A percentile compares a stretch with the other conserved stretches of the same genome.
These are phyloP conservation scores for Trichoderma arundinaceum DNA, from an alignment of 2,329 filamentous ascomycete species.

Conservation along the genomic window DNA sequence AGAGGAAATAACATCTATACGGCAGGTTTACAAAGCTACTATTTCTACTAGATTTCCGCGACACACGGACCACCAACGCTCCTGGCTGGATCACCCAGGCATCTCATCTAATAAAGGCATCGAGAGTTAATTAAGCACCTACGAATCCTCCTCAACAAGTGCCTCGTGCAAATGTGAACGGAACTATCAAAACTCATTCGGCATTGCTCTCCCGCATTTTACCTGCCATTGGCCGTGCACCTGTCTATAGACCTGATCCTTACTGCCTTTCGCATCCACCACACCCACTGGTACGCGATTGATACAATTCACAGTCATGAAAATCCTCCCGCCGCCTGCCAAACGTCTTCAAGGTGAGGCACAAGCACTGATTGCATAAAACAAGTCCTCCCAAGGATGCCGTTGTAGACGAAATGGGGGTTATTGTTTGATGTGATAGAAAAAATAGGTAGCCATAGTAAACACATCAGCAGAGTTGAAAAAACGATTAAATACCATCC, in stretches of 20 bases:
- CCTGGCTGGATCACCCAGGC: no score
- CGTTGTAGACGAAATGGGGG: background rate
- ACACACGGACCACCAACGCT: no score
- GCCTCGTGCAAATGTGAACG: background rate
- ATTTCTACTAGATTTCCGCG: no score
- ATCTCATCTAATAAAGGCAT: no score
- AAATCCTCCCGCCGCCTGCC: background rate
- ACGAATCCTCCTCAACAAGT: background rate
- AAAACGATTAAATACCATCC: constrained; percentile 78
- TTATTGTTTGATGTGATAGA: constrained; percentile 24
- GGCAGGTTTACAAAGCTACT: no score
- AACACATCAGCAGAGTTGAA: constrained; percentile 30
- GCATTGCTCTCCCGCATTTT: background rate
- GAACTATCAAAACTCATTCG: background rate
- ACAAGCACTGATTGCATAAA: background rate
- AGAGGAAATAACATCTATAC: no score
- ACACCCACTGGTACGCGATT: background rate
- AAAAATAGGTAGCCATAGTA: constrained; percentile 31
- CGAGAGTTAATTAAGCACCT: no score
- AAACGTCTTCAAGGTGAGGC: background rate
- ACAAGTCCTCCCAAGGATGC: background rate
- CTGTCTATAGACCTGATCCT: background rate
- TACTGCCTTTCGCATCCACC: background rate
- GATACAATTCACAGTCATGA: constrained; percentile 8
- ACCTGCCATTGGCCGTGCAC: background rate